Evolutionary conservation across 805 yeast species (phyloP).

Genomic region (Starmerella ratchasimensis): DNA sequence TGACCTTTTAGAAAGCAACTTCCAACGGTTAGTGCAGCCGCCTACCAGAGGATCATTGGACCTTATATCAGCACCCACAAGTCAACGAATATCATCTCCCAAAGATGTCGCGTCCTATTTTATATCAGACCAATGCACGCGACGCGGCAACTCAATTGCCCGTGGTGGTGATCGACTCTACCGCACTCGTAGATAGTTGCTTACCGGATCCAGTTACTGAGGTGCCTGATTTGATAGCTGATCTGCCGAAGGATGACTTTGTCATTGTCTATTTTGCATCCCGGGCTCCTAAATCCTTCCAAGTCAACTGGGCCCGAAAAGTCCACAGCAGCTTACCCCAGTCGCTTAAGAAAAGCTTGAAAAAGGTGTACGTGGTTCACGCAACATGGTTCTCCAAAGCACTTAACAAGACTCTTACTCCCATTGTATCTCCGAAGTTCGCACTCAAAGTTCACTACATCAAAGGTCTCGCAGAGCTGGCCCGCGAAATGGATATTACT

Average conservation of each 20-base stretch:
- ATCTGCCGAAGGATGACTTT: conserved; percentile 47
- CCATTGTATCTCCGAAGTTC: conserved; percentile 40
- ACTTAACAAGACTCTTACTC: conserved; percentile 38
- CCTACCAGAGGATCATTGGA: no score
- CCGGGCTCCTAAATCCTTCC: conserved; percentile 46
- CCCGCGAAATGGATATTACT: conserved; percentile 57
- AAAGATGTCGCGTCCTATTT: conserved; percentile 12
- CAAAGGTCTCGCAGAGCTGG: conserved; percentile 38
- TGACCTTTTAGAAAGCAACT: no score
- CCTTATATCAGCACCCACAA: no score
- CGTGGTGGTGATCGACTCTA: conserved; percentile 68
- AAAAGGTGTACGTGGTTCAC: conserved; percentile 65
- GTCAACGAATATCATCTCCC: no score
- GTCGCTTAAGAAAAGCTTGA: conserved; percentile 38
- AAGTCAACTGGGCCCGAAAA: conserved; percentile 61
- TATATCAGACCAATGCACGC: conserved; percentile 8
- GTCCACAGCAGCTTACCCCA: conserved; percentile 47
- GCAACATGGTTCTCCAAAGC: conserved; percentile 83
- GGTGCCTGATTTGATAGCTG: conserved; percentile 40
- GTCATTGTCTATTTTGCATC: conserved; percentile 67
- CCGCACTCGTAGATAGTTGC: conserved; percentile 41
- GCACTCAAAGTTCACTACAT: conserved; percentile 34
- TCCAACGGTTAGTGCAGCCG: no score
- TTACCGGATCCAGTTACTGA: conserved; percentile 35
- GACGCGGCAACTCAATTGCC: conserved; percentile 64